Conservation (phyloP, 495 filamentous ascomycete species). For the Hyphodiscus hymeniophilus region DNA sequence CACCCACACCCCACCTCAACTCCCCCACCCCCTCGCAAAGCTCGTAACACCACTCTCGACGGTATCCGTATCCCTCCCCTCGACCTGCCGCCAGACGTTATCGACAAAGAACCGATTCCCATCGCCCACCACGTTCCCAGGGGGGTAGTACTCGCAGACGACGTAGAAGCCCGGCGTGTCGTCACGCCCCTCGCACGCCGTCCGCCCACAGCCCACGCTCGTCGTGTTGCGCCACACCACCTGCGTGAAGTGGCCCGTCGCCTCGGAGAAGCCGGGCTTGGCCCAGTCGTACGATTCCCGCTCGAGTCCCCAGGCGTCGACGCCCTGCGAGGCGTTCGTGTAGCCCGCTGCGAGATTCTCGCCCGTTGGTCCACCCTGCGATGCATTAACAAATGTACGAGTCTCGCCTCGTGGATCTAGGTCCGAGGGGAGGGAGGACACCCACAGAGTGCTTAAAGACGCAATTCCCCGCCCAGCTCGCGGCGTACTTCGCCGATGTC, state of each 20-base stretch:
- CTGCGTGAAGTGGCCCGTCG: conserved; percentile 81
- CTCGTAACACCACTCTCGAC: conserved; percentile 13
- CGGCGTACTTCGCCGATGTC: conserved; percentile 48
- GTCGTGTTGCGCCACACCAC: conserved; percentile 70
- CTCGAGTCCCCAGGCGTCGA: conserved; percentile 66
- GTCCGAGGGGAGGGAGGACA: conserved; percentile 1
- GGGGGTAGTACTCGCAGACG: conserved; percentile 72
- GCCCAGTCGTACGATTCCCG: conserved; percentile 48
- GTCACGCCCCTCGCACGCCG: conserved; percentile 42
- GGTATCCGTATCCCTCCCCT: conserved; percentile 19
- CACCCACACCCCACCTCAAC: neutral
- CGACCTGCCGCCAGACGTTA: conserved; percentile 31
- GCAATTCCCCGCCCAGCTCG: conserved; percentile 44
- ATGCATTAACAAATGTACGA: neutral
- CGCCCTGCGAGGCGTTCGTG: conserved; percentile 45
- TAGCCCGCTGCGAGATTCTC: conserved; percentile 74
- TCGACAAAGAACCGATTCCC: conserved; percentile 33
- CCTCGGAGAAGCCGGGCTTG: conserved; percentile 45
- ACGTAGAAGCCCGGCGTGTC: conserved; percentile 58
- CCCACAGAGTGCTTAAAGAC: conserved; percentile 54
- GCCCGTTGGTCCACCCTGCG: conserved; percentile 57
- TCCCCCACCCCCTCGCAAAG: neutral
- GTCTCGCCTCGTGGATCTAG: no score
- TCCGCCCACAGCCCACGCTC: conserved; percentile 59
- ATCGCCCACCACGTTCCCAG: conserved; percentile 61